Evolutionary conservation across 2,329 filamentous ascomycete genomes (phyloP), one percentile per base, ranked within the genome.

Genomic region (Fusarium nygamai): DNA sequence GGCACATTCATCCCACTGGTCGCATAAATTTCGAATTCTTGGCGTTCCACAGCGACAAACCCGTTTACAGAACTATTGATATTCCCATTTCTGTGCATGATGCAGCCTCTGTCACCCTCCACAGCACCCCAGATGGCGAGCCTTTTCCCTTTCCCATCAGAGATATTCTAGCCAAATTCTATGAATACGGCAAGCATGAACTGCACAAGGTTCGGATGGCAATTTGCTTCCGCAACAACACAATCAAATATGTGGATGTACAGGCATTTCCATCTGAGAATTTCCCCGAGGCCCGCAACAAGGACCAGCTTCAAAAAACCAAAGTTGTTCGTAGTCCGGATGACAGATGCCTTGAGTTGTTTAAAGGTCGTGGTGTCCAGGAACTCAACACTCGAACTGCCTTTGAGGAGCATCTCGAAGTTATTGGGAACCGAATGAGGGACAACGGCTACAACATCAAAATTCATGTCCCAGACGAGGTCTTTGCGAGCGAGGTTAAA

Each of bases 401-500:
- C 10, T 54, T 54, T 0, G 0, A n/a, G 50, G 50, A 54, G 20
- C 50, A 54, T 22, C 24, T 38, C 13, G 19, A 38, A 38, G 20
- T 54, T 0, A 7, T 54, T 29, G 33, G 0, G 9, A 29, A 54
- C 19, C 50, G 50, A n/a, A 54, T 54, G 50, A 29, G 34, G 50
- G 33, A 54, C 20, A 38, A 54, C 5, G 51, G 51, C 16, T 29
- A 38, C 6, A 54, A 38, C 7, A 54, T 54, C 51, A 38, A 54
- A 9, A 29, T 54, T 10, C 33, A 54, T 9, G 14, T 54, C 33
- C 14, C 51, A 54, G 19, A 29, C 7, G 10, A 38, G 0, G 1
- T 38, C 17, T 3, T 53, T 53, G 3, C 2, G 16, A 20, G 0
- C 1, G 31, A 51, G 16, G 0, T 19, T 44, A 3, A 6, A 12